These are phyloP conservation scores for Anisodus acutangulus DNA, from an alignment of 257 asterid species.

Conservation along the genomic window DNA sequence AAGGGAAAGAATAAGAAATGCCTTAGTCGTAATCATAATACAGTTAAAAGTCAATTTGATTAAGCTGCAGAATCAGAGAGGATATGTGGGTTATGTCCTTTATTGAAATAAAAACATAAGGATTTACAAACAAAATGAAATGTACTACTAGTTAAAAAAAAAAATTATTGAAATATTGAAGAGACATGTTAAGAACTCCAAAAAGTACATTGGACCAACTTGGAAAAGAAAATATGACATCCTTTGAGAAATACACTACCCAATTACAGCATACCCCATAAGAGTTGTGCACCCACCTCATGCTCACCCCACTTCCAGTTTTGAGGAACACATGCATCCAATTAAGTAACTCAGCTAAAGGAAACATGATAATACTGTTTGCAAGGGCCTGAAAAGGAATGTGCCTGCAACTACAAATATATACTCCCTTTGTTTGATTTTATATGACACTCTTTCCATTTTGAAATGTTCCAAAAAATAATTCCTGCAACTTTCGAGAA, in stretches of 20 bases:
- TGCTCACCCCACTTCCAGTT: not conserved
- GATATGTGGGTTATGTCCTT: not conserved
- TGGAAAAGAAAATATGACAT: slow-evolving; percentile 18
- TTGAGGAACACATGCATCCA: not conserved
- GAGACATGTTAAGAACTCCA: not conserved
- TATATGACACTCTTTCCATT: slow-evolving; percentile 6
- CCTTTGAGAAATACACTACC: not conserved
- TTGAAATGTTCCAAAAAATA: slow-evolving; percentile 1
- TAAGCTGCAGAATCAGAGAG: not conserved
- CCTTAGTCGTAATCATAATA: not conserved
- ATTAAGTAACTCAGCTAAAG: slow-evolving; percentile 7
- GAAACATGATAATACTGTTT: slow-evolving; percentile 15
- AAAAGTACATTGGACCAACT: not conserved
- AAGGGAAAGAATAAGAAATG: not conserved
- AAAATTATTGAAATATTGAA: not conserved
- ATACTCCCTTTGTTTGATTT: not conserved
- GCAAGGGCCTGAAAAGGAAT: slow-evolving; percentile 18
- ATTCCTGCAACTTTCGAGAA: not conserved
- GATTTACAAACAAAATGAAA: not conserved
- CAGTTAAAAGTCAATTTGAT: not conserved
- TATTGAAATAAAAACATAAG: not conserved
- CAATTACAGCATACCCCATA: not conserved
- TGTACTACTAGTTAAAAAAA: not conserved
- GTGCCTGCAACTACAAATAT: slow-evolving; percentile 2
- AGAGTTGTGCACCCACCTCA: not conserved